Percentiles rank a stretch among this genome's conserved stretches.
Conservation (phyloP, 805 yeast genomes). For the Candida railenensis region DNA sequence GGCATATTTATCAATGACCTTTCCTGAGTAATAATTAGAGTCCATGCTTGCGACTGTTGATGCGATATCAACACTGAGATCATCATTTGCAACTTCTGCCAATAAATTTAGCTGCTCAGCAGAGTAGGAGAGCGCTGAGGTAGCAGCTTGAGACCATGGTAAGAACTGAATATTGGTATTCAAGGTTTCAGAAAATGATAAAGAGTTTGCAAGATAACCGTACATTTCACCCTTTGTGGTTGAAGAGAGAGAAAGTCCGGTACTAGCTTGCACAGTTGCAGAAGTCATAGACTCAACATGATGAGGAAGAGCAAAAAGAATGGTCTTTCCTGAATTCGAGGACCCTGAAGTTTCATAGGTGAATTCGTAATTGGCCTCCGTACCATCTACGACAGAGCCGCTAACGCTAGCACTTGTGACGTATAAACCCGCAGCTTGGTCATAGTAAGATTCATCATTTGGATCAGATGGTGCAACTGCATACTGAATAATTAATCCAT, state of each 20-base stretch:
- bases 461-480: constrained; percentile 32
- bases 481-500: constrained; percentile 44
- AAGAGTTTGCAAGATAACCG: constrained; percentile 40
- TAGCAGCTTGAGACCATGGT: constrained; percentile 42
- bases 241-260: constrained; percentile 45
- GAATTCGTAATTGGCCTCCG: constrained; percentile 49
- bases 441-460: constrained; percentile 46
- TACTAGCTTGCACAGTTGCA: constrained; percentile 24
- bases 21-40: constrained; percentile 54
- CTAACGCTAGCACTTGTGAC: constrained; percentile 47
- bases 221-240: constrained; percentile 53
- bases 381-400: constrained; percentile 48
- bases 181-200: constrained; percentile 39
- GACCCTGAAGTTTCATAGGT: constrained; percentile 49
- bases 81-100: constrained; percentile 46
- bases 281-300: constrained; percentile 40
- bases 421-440: constrained; percentile 68
- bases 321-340: constrained; percentile 45
- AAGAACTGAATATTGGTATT: constrained; percentile 40
- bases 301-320: constrained; percentile 56
- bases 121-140: constrained; percentile 33
- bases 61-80: constrained; percentile 46
- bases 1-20: constrained; percentile 55
- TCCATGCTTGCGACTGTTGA: constrained; percentile 33
- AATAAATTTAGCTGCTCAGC: constrained; percentile 41